Conservation (phyloP, 148 eudicot genomes). For the Hydrangea macrophylla region DNA sequence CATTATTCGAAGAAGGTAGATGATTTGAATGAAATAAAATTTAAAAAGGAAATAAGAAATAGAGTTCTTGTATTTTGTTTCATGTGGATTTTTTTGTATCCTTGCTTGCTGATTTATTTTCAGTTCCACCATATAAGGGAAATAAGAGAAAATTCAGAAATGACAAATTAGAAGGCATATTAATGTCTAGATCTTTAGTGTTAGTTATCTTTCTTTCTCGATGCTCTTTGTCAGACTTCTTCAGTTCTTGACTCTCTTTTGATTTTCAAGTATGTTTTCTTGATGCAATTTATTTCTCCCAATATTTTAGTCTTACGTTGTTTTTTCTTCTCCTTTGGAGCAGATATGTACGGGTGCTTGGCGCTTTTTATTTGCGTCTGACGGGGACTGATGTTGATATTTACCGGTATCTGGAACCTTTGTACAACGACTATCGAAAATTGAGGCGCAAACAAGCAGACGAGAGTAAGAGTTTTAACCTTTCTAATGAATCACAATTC, state of each 20-base stretch:
- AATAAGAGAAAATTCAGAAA: no score
- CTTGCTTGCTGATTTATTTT: neutral
- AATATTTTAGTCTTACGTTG: neutral
- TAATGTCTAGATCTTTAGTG: neutral
- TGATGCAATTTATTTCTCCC: constrained; percentile 1
- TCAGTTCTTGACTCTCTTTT: neutral
- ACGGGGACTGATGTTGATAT: constrained; percentile 91
- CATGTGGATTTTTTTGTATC: neutral
- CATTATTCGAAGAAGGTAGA: no score
- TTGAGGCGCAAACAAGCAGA: constrained; percentile 62
- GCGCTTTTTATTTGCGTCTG: constrained; percentile 90
- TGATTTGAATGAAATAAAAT: no score
- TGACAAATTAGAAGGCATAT: no score
- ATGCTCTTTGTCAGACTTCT: neutral
- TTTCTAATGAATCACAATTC: neutral
- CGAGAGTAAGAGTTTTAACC: constrained; percentile 51
- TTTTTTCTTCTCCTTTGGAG: neutral
- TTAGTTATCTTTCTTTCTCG: neutral
- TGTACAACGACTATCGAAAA: constrained; percentile 91
- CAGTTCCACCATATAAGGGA: no score
- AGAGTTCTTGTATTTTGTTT: neutral
- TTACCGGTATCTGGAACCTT: constrained; percentile 83
- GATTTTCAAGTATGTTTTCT: neutral
- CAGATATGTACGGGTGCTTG: constrained; percentile 91
- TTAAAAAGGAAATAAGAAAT: no score